These are phyloP conservation scores for Penicillium samsonianum DNA, from an alignment of 495 filamentous ascomycete genomes.

Conservation along the genomic window DNA sequence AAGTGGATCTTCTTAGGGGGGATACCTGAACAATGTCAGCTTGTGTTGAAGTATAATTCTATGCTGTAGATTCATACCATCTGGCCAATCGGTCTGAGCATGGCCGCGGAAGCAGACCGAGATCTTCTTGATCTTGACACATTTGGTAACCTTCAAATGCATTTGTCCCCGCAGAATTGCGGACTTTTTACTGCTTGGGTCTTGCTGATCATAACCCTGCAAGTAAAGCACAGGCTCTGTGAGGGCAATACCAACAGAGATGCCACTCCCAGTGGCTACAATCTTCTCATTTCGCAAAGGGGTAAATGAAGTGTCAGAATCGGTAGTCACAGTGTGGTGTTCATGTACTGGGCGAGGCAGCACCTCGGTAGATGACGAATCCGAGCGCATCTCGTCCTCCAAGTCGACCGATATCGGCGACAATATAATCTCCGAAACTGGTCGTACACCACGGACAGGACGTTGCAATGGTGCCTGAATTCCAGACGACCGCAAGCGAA, in stretches of 20 bases:
- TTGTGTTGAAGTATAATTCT: neutral
- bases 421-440: slow-evolving; percentile 47
- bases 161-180: slow-evolving; percentile 86
- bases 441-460: slow-evolving; percentile 30
- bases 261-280: slow-evolving; percentile 70
- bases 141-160: slow-evolving; percentile 80
- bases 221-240: slow-evolving; percentile 90
- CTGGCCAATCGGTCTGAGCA: slow-evolving; percentile 93
- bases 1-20: slow-evolving; percentile 84
- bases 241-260: slow-evolving; percentile 70
- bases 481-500: slow-evolving; percentile 44
- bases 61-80: slow-evolving; percentile 57
- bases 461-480: slow-evolving; percentile 28
- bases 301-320: slow-evolving; percentile 38
- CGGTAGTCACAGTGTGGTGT: slow-evolving; percentile 24
- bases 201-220: slow-evolving; percentile 85
- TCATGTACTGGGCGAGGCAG: slow-evolving; percentile 31
- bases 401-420: slow-evolving; percentile 36
- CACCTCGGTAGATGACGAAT: slow-evolving; percentile 34
- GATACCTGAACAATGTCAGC: slow-evolving; percentile 60
- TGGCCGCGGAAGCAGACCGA: slow-evolving; percentile 83
- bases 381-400: slow-evolving; percentile 32
- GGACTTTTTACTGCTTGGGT: slow-evolving; percentile 65
- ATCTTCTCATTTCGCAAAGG: slow-evolving; percentile 60
- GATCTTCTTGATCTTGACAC: slow-evolving; percentile 92